Percentiles rank a stretch among this genome's conserved stretches.
Conservation (phyloP, 352 stramenopile species). For the Phytophthora aleatoria region DNA sequence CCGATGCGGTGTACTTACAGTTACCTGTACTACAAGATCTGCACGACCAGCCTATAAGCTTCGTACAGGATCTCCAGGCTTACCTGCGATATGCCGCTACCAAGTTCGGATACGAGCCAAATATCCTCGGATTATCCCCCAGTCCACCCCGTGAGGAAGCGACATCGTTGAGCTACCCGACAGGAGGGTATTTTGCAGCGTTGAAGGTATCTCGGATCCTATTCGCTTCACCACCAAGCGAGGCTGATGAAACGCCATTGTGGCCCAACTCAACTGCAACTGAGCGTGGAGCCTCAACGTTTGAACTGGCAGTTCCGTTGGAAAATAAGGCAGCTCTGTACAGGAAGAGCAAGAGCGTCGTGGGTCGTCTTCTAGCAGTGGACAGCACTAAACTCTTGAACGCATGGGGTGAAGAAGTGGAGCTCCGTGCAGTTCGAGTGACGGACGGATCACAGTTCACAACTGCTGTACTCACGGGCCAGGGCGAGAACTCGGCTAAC, state of each 20-base stretch:
- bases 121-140: constrained; percentile 29
- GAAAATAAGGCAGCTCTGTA: constrained; percentile 35
- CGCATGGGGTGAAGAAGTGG: constrained; percentile 35
- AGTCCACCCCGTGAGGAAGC: constrained; percentile 7
- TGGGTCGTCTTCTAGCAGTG: constrained; percentile 50
- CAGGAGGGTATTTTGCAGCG: constrained; percentile 30
- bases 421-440: constrained; percentile 30
- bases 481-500: constrained; percentile 19
- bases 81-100: constrained; percentile 59
- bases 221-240: constrained; percentile 25
- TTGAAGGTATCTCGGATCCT: constrained; percentile 29
- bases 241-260: constrained; percentile 12
- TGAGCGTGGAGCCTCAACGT: constrained; percentile 26
- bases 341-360: constrained; percentile 31
- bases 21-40: constrained; percentile 41
- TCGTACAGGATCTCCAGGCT: constrained; percentile 48
- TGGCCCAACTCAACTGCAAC: constrained; percentile 27
- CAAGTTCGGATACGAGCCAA: constrained; percentile 60
- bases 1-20: constrained; percentile 35
- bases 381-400: constrained; percentile 37
- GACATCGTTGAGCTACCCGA: constrained; percentile 19
- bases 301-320: constrained; percentile 28
- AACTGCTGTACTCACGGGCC: constrained; percentile 39
- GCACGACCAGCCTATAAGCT: constrained; percentile 22
- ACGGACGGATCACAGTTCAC: constrained; percentile 71